Conservation (phyloP, 1,139 yeast species). For the Fermentozyma sake region DNA sequence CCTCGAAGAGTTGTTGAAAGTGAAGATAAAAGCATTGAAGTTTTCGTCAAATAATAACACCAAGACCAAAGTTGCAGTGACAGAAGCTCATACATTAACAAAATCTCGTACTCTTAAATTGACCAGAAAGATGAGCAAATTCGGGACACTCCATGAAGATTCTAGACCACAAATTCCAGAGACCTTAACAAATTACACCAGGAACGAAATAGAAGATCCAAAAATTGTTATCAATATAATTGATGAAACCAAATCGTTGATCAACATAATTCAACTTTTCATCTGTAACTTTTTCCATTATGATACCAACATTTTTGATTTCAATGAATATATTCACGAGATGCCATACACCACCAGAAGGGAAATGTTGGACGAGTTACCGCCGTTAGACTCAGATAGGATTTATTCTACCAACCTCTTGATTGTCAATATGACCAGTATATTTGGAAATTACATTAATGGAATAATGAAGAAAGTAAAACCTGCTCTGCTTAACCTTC, state of each 20-base stretch:
- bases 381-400: slow-evolving; percentile 14
- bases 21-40: slow-evolving; percentile 19
- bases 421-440: slow-evolving; percentile 44
- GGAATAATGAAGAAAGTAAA: slow-evolving; percentile 32
- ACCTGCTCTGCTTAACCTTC: slow-evolving; percentile 35
- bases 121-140: slow-evolving; percentile 20
- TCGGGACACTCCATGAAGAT: slow-evolving; percentile 5
- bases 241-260: slow-evolving; percentile 31
- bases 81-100: too few species aligned
- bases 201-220: slow-evolving; percentile 33
- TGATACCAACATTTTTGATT: slow-evolving; percentile 42
- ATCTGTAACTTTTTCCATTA: slow-evolving; percentile 64
- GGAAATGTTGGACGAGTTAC: slow-evolving; percentile 23
- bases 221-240: slow-evolving; percentile 40
- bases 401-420: slow-evolving; percentile 50
- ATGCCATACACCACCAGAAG: slow-evolving; percentile 34
- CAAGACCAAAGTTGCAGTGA: slow-evolving; percentile 21
- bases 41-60: slow-evolving; percentile 13
- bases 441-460: slow-evolving; percentile 50
- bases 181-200: slow-evolving; percentile 9
- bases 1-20: slow-evolving; percentile 23
- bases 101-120: slow-evolving; percentile 32
- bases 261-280: slow-evolving; percentile 57
- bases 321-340: slow-evolving; percentile 42
- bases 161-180: slow-evolving; percentile 9